Percentiles rank a stretch among this genome's conserved stretches.
These are phyloP conservation scores for Microdochium trichocladiopsis DNA, from an alignment of 2,329 filamentous ascomycete species.

Conservation along the genomic window DNA sequence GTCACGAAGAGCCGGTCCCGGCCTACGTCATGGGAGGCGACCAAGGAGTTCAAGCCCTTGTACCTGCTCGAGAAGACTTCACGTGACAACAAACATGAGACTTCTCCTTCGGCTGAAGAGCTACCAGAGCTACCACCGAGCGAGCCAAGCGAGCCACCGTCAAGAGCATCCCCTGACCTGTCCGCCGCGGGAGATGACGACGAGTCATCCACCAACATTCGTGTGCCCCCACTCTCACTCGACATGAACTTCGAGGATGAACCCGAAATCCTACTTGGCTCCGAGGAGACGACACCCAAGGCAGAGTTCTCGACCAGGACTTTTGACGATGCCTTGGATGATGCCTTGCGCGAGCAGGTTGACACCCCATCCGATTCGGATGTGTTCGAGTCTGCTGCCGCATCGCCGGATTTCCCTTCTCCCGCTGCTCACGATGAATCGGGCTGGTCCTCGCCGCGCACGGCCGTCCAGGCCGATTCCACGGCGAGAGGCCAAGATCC, in stretches of 20 bases:
- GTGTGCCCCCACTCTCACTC: conserved; percentile 3
- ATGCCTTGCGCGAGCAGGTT: conserved; percentile 23
- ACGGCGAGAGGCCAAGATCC: conserved; percentile 35
- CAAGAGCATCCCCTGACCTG: conserved; percentile 23
- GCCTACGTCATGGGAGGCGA: conserved; percentile 55
- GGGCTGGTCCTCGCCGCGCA: conserved; percentile 15
- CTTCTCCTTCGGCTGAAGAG: conserved; percentile 23
- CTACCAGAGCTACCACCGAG: conserved; percentile 44
- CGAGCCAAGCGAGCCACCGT: conserved; percentile 20
- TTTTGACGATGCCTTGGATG: conserved; percentile 2
- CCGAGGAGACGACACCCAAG: conserved; percentile 5
- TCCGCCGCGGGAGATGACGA: conserved; percentile 14
- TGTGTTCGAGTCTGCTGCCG: conserved; percentile 2
- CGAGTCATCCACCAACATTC: conserved; percentile 15
- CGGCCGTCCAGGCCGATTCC: conserved; percentile 27
- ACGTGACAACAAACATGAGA: conserved; percentile 24
- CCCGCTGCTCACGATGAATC: conserved; percentile 7
- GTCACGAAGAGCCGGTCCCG: conserved; percentile 32
- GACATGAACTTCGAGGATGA: neutral
- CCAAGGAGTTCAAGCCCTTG: conserved; percentile 70
- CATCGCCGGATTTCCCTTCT: conserved; percentile 7
- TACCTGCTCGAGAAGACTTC: conserved; percentile 67
- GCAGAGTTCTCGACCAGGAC: conserved; percentile 1
- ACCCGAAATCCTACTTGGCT: neutral
- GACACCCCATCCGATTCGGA: conserved; percentile 22